These are phyloP conservation scores for Mortierella sp. DNA, from an alignment of 371 early-diverging fungal genomes.

Conservation along the genomic window DNA sequence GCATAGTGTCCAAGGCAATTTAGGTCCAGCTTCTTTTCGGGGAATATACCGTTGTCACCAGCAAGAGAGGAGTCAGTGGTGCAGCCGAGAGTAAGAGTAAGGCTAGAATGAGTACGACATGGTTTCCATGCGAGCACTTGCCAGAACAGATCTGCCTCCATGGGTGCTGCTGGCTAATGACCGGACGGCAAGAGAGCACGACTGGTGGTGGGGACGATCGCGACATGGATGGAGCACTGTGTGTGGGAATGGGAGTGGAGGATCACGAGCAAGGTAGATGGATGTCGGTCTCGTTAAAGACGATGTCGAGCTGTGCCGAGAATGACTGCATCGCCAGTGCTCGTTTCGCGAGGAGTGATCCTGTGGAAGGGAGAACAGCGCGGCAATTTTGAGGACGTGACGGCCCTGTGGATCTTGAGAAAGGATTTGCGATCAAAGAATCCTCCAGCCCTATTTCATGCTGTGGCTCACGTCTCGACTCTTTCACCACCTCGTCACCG, in stretches of 20 bases:
- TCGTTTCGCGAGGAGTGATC: no score
- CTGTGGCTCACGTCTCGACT: no score
- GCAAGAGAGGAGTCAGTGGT: no score
- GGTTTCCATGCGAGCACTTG: constrained; percentile 1
- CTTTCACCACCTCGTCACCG: no score
- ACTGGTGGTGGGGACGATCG: background rate
- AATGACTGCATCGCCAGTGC: constrained; percentile 52
- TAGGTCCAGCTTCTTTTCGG: constrained; percentile 27
- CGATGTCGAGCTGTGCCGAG: constrained; percentile 32
- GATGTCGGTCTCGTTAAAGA: constrained; percentile 31
- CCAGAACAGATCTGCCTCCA: constrained; percentile 37
- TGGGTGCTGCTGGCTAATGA: constrained; percentile 10
- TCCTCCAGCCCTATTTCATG: no score
- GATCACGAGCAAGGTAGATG: constrained; percentile 17
- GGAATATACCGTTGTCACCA: constrained; percentile 49
- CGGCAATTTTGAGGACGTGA: no score
- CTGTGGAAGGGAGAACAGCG: no score
- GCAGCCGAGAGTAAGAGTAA: background rate
- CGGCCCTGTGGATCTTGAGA: no score
- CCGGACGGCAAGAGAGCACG: background rate
- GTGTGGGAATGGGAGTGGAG: background rate
- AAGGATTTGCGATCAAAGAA: no score
- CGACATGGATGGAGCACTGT: background rate
- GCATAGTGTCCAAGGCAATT: constrained; percentile 33
- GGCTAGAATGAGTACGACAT: background rate